These are phyloP conservation scores for Fusarium tanahbumbuense DNA, from an alignment of 2,329 filamentous ascomycete genomes.

Conservation along the genomic window DNA sequence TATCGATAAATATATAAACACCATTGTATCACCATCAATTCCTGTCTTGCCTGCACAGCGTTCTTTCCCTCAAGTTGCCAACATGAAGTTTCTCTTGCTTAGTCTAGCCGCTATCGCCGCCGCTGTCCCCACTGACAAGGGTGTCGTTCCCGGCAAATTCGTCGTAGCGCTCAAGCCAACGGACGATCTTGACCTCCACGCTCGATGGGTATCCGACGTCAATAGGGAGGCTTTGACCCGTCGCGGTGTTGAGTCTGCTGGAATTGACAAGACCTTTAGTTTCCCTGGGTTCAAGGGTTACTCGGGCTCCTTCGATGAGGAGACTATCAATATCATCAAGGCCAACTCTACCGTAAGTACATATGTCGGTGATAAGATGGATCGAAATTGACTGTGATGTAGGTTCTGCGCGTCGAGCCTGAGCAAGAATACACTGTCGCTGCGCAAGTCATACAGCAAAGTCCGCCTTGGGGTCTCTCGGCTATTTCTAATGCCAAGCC, in stretches of 20 bases:
- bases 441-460: not conserved
- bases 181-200: not conserved
- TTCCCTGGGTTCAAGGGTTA: slow-evolving; percentile 16
- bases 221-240: not conserved
- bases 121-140: not conserved
- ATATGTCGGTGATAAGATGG: too few relatives aligned
- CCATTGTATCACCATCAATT: too few relatives aligned
- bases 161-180: slow-evolving; percentile 1
- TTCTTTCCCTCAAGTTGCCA: not conserved
- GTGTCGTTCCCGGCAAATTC: not conserved
- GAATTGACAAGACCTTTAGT: not conserved
- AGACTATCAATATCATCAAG: slow-evolving; percentile 8
- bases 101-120: not conserved
- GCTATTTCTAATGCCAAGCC: slow-evolving; percentile 20
- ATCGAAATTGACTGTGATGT: rapidly evolving
- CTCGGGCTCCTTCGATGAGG: not conserved
- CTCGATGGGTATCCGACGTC: slow-evolving; percentile 2
- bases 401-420: slow-evolving; percentile 5
- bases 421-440: not conserved
- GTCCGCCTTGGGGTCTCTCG: slow-evolving; percentile 7
- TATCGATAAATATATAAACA: too few relatives aligned
- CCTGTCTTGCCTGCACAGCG: too few relatives aligned
- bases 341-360: slow-evolving; percentile 1
- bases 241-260: not conserved
- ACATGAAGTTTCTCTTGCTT: not conserved